Evolutionary conservation across 73 alveolate species (phyloP), one percentile per base, ranked within the genome.

Genomic region (Stentor coeruleus): DNA sequence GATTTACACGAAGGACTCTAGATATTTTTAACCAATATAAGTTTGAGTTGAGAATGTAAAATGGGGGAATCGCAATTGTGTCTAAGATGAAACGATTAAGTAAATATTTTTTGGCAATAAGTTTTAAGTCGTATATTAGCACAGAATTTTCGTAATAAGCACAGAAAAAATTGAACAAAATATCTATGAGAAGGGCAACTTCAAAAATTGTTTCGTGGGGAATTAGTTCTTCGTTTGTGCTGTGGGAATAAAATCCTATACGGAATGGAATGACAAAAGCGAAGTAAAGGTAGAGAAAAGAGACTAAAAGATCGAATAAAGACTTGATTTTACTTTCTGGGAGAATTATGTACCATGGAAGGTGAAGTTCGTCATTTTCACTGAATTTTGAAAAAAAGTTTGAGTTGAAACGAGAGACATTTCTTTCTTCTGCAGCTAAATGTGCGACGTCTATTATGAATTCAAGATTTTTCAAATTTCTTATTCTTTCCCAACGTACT

Each of bases 201-300:
- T 66, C 79, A 11, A 66, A 66, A 66, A 31, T 15, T 1, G 33
- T 20, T 11, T 66, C 79, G 33, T 66, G 37, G 15, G n/a, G 40
- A 66, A 66, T 66, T 14, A 2, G 3, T 11, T 66, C 2, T 40
- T 66, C 79, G 41, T 66, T 66, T 11, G n/a, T 40, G 2, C 33
- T 40, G 1, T 66, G 26, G n/a, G 79, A 66, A 40, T 66, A 66
- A 66, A 66, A 66, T 28, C n/a, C n/a, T 1, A 66, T 31, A 28
- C 79, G n/a, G 33, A 20, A 66, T 28, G 79, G 79, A 40, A 20
- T 31, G 20, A 20, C 79, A 33, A 66, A 66, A 33, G 40, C n/a
- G 37, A 66, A 66, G 33, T 66, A 66, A 20, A 66, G 37, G 41
- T 66, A 66, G 1, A 66, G 40, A 26, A 66, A 66, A 66, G 79